Evolutionary conservation across 305 asterid genomes (phyloP), one percentile per base, ranked within the genome.

Genomic region (Ilex paraguariensis): DNA sequence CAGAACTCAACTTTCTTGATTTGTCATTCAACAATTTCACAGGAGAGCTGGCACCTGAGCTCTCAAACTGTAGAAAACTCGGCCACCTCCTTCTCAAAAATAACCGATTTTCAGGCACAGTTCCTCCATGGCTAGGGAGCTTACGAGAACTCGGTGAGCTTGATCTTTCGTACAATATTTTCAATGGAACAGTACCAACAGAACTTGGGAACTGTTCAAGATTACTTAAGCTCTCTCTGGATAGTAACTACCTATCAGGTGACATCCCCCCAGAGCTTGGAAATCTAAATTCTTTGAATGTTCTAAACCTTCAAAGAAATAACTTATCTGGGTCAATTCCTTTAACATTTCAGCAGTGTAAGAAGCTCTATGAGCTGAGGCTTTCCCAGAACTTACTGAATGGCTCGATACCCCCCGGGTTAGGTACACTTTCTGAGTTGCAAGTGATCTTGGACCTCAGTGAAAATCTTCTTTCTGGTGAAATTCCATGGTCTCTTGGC

Each of bases 401-500:
- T 5, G 97, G 98, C 11, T 39, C 71, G 14, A 82, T 91, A n/a
- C 95, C 97, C 4, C 62, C 70, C n/a, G 91, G 75, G 55, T 50
- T 91, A 28, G 95, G 97, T 71, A 65, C 77, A 5, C 70, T 89
- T 40, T 79, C 80, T 1, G 98, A 87, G 17, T 40, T 91, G 4
- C 97, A 91, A 75, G 95, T 91, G 42, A 74, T 83, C 59, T 46
- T 91, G 61, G 98, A 91, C 81, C 83, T 91, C 57, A 91, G 97
- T 57, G 65, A 71, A 74, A 91, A 91, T 67, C 78, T 57, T 3
- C 73, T 91, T 13, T 72, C 85, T 0, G 95, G 97, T 11, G 82
- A 77, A 78, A 89, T 91, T 69, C 98, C 98, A 2, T 51, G 79
- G 13, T 76, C 93, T 10, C 63, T 91, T 2, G 95, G 91, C 40